phyloP scores from a whole-genome alignment of 2,329 filamentous ascomycete species.

The Phialophora macrospora region DNA sequence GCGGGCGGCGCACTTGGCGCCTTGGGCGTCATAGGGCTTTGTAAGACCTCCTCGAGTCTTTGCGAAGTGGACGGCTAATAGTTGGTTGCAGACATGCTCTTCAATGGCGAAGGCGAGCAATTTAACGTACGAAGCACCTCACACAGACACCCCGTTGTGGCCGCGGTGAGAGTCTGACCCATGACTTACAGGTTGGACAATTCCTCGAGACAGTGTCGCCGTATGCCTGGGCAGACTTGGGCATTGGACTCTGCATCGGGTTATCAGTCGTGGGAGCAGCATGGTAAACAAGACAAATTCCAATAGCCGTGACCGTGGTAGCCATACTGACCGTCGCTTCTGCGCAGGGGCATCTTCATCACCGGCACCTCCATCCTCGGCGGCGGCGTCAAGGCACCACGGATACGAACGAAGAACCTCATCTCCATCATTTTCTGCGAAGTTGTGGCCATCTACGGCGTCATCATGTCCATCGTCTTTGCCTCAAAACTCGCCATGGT shows the following conservation, averaged over 20 bases:
- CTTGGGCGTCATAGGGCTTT: slow-evolving; percentile 74
- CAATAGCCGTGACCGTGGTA: neutral
- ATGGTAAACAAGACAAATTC: slow-evolving; percentile 66
- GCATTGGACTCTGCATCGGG: slow-evolving; percentile 92
- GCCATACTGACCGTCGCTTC: slow-evolving; percentile 3
- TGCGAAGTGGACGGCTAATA: slow-evolving; percentile 18
- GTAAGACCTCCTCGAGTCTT: slow-evolving; percentile 59
- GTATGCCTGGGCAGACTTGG: slow-evolving; percentile 88
- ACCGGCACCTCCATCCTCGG: slow-evolving; percentile 97
- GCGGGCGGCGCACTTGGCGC: slow-evolving; percentile 70
- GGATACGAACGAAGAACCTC: slow-evolving; percentile 98
- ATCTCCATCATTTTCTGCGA: slow-evolving; percentile 99
- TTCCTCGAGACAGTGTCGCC: slow-evolving; percentile 95
- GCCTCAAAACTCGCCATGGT: slow-evolving; percentile 77
- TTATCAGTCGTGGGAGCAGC: slow-evolving; percentile 95
- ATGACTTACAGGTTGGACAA: slow-evolving; percentile 70
- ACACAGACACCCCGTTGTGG: neutral
- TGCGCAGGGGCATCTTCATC: slow-evolving; percentile 91
- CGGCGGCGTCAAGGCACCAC: slow-evolving; percentile 92
- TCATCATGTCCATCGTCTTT: slow-evolving; percentile 99
- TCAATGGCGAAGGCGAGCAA: slow-evolving; percentile 91
- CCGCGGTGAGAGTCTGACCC: slow-evolving; percentile 10
- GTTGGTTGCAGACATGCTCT: slow-evolving; percentile 82
- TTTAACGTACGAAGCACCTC: slow-evolving; percentile 73
- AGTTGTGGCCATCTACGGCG: slow-evolving; percentile 98